Evolutionary conservation across 176 grass and related monocot species (phyloP).

Genomic region (Microstegium vimineum): DNA sequence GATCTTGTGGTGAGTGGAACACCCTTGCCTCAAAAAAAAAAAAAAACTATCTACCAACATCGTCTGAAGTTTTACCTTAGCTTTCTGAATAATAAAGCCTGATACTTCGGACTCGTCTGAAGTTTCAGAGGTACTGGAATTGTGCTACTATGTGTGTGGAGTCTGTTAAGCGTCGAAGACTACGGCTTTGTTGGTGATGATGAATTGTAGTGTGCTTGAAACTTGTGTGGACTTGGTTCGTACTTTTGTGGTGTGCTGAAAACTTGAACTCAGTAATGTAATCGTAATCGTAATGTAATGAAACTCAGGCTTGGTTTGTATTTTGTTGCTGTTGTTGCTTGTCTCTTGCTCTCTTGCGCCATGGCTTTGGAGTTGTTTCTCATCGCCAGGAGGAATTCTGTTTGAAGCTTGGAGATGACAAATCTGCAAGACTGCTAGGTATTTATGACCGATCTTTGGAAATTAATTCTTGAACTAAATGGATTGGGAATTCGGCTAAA

Average conservation of each 20-base stretch:
- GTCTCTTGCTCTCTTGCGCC: background rate
- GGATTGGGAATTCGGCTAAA: background rate
- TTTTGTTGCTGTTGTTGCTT: background rate
- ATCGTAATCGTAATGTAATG: background rate
- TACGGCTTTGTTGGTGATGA: background rate
- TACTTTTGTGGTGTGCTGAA: background rate
- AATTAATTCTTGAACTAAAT: background rate
- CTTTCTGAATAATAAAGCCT: slow-evolving; percentile 33
- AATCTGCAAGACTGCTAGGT: background rate
- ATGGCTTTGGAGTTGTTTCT: background rate
- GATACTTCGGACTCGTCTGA: slow-evolving; percentile 11
- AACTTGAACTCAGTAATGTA: background rate
- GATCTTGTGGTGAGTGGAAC: slow-evolving; percentile 24
- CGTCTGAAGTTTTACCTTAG: background rate
- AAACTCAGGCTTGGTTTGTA: background rate
- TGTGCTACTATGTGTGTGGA: background rate
- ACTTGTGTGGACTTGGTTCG: background rate
- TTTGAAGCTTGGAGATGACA: background rate
- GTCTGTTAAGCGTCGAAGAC: background rate
- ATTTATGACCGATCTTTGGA: background rate
- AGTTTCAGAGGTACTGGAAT: background rate
- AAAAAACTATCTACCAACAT: slow-evolving; percentile 4
- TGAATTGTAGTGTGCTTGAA: slow-evolving; percentile 15
- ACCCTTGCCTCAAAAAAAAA: background rate
- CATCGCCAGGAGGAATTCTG: too few species aligned